A percentile compares a stretch with the other conserved stretches of the same genome.
phyloP scores from a whole-genome alignment of 768 basidiomycete species.

The Termitomyces sp. region DNA sequence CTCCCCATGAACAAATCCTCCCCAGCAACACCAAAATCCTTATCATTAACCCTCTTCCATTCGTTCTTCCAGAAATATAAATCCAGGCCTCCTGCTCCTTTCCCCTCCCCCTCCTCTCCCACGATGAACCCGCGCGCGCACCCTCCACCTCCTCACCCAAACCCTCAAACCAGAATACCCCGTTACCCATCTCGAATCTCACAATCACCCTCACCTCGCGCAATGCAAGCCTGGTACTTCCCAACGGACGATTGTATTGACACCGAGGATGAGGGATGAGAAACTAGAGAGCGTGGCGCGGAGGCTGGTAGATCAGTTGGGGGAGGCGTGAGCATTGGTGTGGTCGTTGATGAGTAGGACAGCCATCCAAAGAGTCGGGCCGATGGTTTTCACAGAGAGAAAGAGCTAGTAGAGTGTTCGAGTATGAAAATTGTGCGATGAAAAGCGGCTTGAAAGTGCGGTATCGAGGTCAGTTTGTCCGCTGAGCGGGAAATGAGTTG shows the following conservation, averaged over 20 bases:
- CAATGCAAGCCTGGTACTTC: conserved; percentile 33
- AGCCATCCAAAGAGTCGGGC: no score
- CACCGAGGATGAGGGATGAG: background rate
- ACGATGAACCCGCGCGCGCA: background rate
- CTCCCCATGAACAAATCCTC: no score
- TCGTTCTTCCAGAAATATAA: background rate
- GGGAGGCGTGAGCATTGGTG: background rate
- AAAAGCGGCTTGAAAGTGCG: no score
- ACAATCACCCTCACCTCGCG: conserved; percentile 38
- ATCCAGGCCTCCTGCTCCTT: background rate
- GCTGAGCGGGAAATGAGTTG: no score
- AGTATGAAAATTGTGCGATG: no score
- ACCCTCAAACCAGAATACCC: conserved; percentile 9
- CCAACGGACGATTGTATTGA: conserved; percentile 17
- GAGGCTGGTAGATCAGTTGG: background rate
- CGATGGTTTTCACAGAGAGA: no score
- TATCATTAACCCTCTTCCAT: no score
- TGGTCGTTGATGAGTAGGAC: no score
- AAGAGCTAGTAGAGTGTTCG: no score
- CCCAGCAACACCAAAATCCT: no score
- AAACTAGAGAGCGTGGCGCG: background rate
- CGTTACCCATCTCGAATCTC: conserved; percentile 27
- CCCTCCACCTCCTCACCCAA: no score
- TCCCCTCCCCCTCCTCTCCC: background rate
- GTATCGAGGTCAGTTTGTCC: no score